These are phyloP conservation scores for Polytrichum formosum DNA, from an alignment of 225 moss, liverwort and hornwort genomes.

Conservation along the genomic window DNA sequence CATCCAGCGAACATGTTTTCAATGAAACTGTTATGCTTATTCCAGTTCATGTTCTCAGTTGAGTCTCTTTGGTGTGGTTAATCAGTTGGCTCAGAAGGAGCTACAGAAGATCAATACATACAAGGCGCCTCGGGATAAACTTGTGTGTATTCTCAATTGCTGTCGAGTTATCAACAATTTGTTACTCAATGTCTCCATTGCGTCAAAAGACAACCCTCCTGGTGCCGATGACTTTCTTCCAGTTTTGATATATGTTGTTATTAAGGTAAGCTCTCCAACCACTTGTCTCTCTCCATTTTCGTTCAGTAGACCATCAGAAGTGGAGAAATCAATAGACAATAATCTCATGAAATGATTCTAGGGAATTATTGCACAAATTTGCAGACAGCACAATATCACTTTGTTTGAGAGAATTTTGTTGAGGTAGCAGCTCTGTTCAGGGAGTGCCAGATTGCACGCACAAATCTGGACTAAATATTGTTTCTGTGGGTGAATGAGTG, in stretches of 20 bases:
- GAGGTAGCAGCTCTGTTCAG: too few species aligned
- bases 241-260: conserved; percentile 92
- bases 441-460: too few species aligned
- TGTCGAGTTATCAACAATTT: conserved; percentile 97
- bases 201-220: conserved; percentile 86
- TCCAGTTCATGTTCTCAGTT: too few species aligned
- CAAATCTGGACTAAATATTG: too few species aligned
- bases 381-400: too few species aligned
- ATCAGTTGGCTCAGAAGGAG: conserved; percentile 97
- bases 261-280: conserved; percentile 58
- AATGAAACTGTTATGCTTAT: too few species aligned
- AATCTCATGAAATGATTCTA: too few species aligned
- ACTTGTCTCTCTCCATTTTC: conserved; percentile 12
- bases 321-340: too few species aligned
- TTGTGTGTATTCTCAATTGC: conserved; percentile 97
- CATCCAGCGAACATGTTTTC: too few species aligned
- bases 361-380: too few species aligned
- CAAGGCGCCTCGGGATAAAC: conserved; percentile 93
- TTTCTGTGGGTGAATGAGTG: not conserved
- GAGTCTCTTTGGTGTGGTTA: conserved; percentile 6
- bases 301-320: not conserved
- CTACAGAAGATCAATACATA: conserved; percentile 91
- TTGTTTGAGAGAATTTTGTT: too few species aligned
- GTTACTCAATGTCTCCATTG: conserved; percentile 83
- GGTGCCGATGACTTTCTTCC: conserved; percentile 99